Percentiles rank a stretch among this genome's conserved stretches.
Conservation (phyloP, 331 rosid genomes). For the Saraca asoca region DNA sequence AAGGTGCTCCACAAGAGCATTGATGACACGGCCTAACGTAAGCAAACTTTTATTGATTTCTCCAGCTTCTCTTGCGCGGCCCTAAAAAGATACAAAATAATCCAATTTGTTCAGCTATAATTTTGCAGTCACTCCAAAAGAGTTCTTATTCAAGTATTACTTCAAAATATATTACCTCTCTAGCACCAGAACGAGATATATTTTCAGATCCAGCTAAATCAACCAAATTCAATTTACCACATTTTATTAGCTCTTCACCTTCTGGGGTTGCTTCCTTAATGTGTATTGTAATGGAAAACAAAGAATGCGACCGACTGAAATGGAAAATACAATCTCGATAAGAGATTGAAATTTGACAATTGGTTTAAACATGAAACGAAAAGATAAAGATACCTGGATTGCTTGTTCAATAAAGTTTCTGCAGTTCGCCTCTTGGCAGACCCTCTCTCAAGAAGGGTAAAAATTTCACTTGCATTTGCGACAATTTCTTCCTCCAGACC, state of each 20-base stretch:
- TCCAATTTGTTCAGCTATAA: not conserved
- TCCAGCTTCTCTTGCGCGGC: slow-evolving; percentile 98
- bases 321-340: not conserved
- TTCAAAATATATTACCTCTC: slow-evolving; percentile 60
- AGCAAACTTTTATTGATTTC: slow-evolving; percentile 95
- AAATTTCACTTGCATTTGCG: slow-evolving; percentile 80
- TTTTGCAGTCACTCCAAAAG: not conserved
- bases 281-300: slow-evolving; percentile 95
- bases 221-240: slow-evolving; percentile 91
- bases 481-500: slow-evolving; percentile 92
- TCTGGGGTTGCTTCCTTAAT: slow-evolving; percentile 97
- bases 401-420: slow-evolving; percentile 88
- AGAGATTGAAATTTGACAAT: not conserved
- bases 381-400: slow-evolving; percentile 62
- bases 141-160: not conserved
- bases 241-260: slow-evolving; percentile 93
- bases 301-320: slow-evolving; percentile 94
- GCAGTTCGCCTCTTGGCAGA: slow-evolving; percentile 94
- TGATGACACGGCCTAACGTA: slow-evolving; percentile 92
- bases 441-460: slow-evolving; percentile 79
- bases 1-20: slow-evolving; percentile 93
- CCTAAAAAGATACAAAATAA: slow-evolving; percentile 44
- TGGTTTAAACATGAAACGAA: slow-evolving; percentile 2
- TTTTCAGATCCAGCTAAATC: slow-evolving; percentile 95
- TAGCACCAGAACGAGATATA: slow-evolving; percentile 91